These are phyloP conservation scores for Triglochin maritima DNA, from an alignment of 106 monocot genomes.

Conservation along the genomic window DNA sequence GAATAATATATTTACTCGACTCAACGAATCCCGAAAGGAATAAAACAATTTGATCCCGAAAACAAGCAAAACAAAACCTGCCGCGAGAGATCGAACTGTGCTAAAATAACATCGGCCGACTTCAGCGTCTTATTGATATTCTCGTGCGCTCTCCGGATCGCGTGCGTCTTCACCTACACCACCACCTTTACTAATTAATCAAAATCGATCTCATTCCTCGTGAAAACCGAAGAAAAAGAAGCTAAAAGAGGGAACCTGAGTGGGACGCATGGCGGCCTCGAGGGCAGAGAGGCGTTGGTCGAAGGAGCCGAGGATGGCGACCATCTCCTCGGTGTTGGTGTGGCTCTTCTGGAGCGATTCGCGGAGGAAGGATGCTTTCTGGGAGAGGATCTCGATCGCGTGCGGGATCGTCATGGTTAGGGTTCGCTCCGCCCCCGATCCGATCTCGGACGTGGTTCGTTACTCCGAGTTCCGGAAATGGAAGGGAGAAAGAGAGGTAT, in stretches of 20 bases:
- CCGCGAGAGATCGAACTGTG: constrained; percentile 23
- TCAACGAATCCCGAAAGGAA: neutral
- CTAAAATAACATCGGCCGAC: constrained; percentile 19
- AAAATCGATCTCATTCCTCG: neutral
- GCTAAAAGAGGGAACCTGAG: constrained; percentile 24
- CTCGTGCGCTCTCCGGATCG: constrained; percentile 22
- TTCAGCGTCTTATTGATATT: constrained; percentile 30
- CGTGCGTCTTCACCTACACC: constrained; percentile 31
- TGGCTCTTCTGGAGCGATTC: constrained; percentile 42
- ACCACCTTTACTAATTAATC: neutral
- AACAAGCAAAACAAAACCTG: constrained; percentile 14
- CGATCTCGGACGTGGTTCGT: neutral
- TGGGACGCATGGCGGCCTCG: constrained; percentile 55
- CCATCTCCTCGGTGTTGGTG: constrained; percentile 38
- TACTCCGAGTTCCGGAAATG: too few relatives aligned
- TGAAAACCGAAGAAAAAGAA: neutral
- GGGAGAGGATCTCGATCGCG: constrained; percentile 21
- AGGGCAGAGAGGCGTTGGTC: constrained; percentile 57
- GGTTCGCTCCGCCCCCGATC: neutral
- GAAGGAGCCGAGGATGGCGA: constrained; percentile 50
- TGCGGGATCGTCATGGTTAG: neutral
- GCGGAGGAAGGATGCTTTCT: constrained; percentile 28
- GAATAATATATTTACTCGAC: neutral
- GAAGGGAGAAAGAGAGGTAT: too few relatives aligned
- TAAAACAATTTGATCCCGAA: neutral